phyloP scores from a whole-genome alignment of 805 yeast genomes.

The Cyberlindnera bimundalis region DNA sequence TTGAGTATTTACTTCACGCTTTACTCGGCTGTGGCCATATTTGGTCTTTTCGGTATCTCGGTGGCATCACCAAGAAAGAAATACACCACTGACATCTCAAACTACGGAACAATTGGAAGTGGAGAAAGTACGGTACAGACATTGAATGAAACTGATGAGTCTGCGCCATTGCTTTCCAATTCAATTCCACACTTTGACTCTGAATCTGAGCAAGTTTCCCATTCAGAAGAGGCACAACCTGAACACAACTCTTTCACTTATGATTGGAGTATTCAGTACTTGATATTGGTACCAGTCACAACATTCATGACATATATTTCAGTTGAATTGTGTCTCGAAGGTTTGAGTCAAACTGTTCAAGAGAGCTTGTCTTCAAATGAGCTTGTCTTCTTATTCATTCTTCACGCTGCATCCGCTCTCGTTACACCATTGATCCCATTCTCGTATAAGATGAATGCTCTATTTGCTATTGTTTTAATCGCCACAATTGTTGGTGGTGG shows the following conservation, averaged over 20 bases:
- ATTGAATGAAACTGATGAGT: conserved; percentile 21
- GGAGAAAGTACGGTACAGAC: background rate
- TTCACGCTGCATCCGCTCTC: conserved; percentile 35
- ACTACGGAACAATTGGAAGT: conserved; percentile 17
- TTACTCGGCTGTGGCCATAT: conserved; percentile 42
- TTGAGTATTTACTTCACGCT: conserved; percentile 44
- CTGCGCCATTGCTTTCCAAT: conserved; percentile 33
- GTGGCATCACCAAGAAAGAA: conserved; percentile 29
- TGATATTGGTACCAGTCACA: conserved; percentile 64
- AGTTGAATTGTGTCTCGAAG: conserved; percentile 52
- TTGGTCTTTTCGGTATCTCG: conserved; percentile 46
- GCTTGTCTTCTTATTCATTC: conserved; percentile 34
- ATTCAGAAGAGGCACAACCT: conserved; percentile 20
- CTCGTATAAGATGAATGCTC: conserved; percentile 59
- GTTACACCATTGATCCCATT: conserved; percentile 62
- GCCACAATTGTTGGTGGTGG: conserved; percentile 38
- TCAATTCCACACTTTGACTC: conserved; percentile 18
- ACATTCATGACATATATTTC: conserved; percentile 53
- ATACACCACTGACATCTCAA: background rate
- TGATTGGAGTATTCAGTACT: conserved; percentile 79
- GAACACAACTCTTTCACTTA: conserved; percentile 47
- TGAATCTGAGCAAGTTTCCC: conserved; percentile 10
- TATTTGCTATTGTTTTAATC: conserved; percentile 41
- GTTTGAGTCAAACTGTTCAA: conserved; percentile 65
- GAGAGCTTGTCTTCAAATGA: conserved; percentile 51